A percentile compares a stretch with the other conserved stretches of the same genome.
phyloP scores from a whole-genome alignment of 1,284 basidiomycete genomes.

The Sporisorium scitamineum region DNA sequence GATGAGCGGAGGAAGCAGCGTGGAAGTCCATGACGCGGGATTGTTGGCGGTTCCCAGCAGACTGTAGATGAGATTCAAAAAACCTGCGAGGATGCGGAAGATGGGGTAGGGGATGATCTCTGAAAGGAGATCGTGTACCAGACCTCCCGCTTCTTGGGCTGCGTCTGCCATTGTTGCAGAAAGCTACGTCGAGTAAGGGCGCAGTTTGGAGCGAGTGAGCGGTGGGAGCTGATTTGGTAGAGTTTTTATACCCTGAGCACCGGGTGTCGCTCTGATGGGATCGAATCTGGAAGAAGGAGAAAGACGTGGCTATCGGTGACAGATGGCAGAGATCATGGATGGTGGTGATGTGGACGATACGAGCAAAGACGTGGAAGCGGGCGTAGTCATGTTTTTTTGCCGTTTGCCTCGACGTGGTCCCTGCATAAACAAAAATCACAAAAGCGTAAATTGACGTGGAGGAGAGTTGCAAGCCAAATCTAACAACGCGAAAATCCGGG shows the following conservation, averaged over 20 bases:
- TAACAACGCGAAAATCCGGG: slow-evolving; percentile 1
- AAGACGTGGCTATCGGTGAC: neutral
- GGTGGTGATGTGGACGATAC: slow-evolving; percentile 33
- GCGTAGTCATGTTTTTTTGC: neutral
- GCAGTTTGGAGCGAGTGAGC: neutral
- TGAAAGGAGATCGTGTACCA: slow-evolving; percentile 42
- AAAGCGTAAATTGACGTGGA: slow-evolving; percentile 24
- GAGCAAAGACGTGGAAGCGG: slow-evolving; percentile 28
- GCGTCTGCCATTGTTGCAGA: slow-evolving; percentile 34
- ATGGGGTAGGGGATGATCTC: slow-evolving; percentile 44
- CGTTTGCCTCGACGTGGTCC: slow-evolving; percentile 17
- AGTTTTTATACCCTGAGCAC: neutral
- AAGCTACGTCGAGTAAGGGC: neutral
- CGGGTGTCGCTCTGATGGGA: neutral
- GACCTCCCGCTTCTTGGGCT: slow-evolving; percentile 11
- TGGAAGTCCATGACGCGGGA: slow-evolving; percentile 55
- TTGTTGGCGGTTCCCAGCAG: slow-evolving; percentile 47
- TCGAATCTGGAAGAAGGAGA: neutral
- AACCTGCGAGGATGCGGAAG: slow-evolving; percentile 49
- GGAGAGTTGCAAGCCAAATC: neutral
- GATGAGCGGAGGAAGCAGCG: slow-evolving; percentile 54
- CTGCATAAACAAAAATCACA: slow-evolving; percentile 10
- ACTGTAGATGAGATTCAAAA: slow-evolving; percentile 54
- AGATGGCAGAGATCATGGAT: neutral
- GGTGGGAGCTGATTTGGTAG: neutral